Evolutionary conservation across 2,329 filamentous ascomycete species (phyloP).

Genomic region (Colletotrichum paranaense): DNA sequence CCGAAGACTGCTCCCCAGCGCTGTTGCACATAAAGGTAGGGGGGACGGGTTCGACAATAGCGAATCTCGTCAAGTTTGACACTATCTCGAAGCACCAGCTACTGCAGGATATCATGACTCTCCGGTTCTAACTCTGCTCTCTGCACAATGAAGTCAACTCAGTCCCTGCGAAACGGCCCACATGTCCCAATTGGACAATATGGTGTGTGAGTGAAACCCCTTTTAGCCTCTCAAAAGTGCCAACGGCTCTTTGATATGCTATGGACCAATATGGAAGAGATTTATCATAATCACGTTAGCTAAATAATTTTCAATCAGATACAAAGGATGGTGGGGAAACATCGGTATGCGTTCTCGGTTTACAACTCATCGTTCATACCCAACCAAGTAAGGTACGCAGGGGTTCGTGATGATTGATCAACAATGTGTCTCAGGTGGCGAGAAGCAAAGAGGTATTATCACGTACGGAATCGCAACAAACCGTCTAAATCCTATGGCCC

Average conservation of each 20-base stretch:
- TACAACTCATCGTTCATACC: neutral
- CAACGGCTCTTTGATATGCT: no score
- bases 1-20: no score
- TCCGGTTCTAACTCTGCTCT: no score
- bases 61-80: no score
- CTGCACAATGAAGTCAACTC: neutral
- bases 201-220: neutral
- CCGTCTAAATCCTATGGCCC: constrained; percentile 87
- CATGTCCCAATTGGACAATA: neutral
- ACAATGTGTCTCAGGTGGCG: constrained; percentile 54
- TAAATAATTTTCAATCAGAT: neutral
- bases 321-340: neutral
- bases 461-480: constrained; percentile 85
- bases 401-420: neutral
- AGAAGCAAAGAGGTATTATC: constrained; percentile 72
- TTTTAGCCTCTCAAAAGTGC: no score
- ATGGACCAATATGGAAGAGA: no score
- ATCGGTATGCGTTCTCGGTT: neutral
- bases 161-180: neutral
- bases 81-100: no score
- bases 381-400: no score
- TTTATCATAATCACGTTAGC: no score
- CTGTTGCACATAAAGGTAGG: no score
- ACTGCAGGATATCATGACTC: no score
- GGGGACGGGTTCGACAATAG: no score